phyloP scores from a whole-genome alignment of 1,284 basidiomycete species.

The Trichosporon faecale region DNA sequence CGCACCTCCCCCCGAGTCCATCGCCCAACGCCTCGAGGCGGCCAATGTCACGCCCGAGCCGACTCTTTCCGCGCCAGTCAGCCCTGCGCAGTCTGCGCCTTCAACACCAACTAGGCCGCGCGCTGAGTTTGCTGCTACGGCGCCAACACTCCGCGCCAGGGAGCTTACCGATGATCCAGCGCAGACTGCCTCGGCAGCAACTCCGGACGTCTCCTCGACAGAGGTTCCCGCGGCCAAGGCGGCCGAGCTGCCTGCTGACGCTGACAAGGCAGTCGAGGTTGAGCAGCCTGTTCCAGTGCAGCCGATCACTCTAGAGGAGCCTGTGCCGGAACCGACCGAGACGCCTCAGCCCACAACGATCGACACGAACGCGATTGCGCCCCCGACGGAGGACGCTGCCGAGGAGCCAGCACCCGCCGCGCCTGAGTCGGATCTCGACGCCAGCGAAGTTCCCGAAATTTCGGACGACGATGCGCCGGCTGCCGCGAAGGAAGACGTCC shows the following conservation, averaged over 20 bases:
- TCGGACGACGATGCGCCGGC: neutral
- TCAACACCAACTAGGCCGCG: neutral
- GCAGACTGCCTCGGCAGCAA: neutral
- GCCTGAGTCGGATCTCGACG: neutral
- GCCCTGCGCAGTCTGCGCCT: neutral
- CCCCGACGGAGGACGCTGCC: too few relatives aligned
- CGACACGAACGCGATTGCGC: neutral
- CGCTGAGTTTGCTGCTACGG: neutral
- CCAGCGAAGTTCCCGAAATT: neutral
- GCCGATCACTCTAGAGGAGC: neutral
- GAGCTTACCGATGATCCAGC: neutral
- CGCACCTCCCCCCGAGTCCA: constrained; percentile 2
- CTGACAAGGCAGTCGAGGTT: neutral
- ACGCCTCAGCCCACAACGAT: neutral
- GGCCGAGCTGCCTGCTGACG: neutral
- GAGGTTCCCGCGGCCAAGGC: neutral
- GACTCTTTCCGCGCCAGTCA: neutral
- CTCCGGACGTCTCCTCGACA: too few relatives aligned
- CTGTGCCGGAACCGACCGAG: neutral
- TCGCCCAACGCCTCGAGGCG: neutral
- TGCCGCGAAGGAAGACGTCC: neutral
- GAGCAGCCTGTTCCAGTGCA: neutral
- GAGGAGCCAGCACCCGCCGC: neutral
- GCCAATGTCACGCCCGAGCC: neutral
- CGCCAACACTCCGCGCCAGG: neutral